phyloP scores from a whole-genome alignment of 2,329 filamentous ascomycete genomes.

The Gnomoniopsis sp. region DNA sequence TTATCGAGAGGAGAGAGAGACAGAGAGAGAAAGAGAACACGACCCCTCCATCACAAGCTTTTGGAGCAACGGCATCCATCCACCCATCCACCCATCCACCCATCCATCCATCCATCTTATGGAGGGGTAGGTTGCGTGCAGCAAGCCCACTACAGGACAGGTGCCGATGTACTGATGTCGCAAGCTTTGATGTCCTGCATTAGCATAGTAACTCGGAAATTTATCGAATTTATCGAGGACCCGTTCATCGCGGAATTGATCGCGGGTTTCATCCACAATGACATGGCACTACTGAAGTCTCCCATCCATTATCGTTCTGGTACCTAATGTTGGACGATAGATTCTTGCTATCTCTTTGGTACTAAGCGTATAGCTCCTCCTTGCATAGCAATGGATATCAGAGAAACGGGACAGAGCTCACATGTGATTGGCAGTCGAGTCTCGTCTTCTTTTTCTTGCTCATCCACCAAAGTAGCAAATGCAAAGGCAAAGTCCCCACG shows the following conservation, averaged over 20 bases:
- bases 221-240: background rate
- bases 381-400: background rate
- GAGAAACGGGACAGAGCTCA: background rate
- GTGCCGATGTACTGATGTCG: background rate
- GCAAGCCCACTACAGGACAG: background rate
- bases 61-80: too few relatives aligned
- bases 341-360: too few relatives aligned
- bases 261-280: background rate
- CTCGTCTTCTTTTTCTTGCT: background rate
- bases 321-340: too few relatives aligned
- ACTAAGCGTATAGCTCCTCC: background rate
- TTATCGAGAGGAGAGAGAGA: background rate
- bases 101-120: too few relatives aligned
- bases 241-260: background rate
- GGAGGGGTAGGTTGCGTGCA: background rate
- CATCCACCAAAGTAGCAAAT: background rate
- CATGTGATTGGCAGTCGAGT: background rate
- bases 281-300: background rate
- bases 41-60: background rate
- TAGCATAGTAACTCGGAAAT: background rate
- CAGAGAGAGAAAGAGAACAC: too few relatives aligned
- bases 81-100: too few relatives aligned
- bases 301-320: background rate
- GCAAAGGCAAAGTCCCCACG: too few relatives aligned
- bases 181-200: background rate